A percentile compares a stretch with the other conserved stretches of the same genome.
phyloP scores from a whole-genome alignment of 371 early-diverging fungal species.

The Apophysomyces sp. region DNA sequence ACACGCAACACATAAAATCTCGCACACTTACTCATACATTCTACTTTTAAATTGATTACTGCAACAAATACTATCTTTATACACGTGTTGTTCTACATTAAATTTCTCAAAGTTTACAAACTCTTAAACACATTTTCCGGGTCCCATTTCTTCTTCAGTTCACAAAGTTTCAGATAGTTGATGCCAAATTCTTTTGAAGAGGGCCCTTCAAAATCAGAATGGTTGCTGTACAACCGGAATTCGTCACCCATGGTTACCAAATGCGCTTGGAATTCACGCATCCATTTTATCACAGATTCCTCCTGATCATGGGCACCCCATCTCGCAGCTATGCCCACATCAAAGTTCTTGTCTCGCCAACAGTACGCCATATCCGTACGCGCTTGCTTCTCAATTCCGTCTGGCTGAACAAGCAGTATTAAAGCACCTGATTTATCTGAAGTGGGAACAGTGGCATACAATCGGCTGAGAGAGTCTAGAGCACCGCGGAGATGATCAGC shows the following conservation, averaged over 20 bases:
- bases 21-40: background rate
- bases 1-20: background rate
- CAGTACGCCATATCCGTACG: constrained; percentile 24
- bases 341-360: constrained; percentile 30
- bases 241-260: constrained; percentile 16
- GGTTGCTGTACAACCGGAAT: constrained; percentile 27
- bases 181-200: constrained; percentile 24
- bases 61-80: background rate
- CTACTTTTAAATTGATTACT: background rate
- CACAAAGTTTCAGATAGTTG: constrained; percentile 18
- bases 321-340: constrained; percentile 21
- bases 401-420: constrained; percentile 20
- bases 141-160: constrained; percentile 31
- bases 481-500: constrained; percentile 15
- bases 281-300: constrained; percentile 16
- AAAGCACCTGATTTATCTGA: constrained; percentile 15
- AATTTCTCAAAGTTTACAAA: background rate
- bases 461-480: constrained; percentile 9
- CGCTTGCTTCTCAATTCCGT: constrained; percentile 18
- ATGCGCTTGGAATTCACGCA: constrained; percentile 12
- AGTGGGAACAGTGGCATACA: constrained; percentile 14
- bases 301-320: constrained; percentile 13
- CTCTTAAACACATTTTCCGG: constrained; percentile 16
- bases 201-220: constrained; percentile 25
- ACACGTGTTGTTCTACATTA: background rate